Percentiles rank a stretch among this genome's conserved stretches.
Evolutionary conservation across 352 stramenopile species (phyloP).

Genomic region (Phytophthora uliginosa): DNA sequence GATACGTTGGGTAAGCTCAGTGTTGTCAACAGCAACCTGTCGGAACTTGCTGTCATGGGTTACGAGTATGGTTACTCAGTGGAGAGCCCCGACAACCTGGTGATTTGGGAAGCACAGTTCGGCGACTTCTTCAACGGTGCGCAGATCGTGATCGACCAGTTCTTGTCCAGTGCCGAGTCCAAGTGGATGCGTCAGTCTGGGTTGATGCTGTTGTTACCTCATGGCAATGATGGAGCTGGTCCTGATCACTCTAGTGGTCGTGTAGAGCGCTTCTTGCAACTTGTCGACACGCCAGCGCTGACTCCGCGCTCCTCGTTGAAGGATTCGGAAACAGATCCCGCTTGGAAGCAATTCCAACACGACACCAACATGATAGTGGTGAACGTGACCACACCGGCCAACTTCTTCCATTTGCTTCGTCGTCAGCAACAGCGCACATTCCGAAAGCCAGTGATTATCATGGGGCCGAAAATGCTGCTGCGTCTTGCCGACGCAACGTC

Average conservation of each 20-base stretch:
- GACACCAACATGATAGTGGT: conserved; percentile 90
- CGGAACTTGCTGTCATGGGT: conserved; percentile 89
- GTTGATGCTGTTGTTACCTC: conserved; percentile 85
- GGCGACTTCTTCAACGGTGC: conserved; percentile 92
- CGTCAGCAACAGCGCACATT: conserved; percentile 88
- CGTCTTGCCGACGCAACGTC: conserved; percentile 77
- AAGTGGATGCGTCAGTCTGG: conserved; percentile 93
- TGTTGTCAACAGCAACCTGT: conserved; percentile 88
- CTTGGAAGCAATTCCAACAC: conserved; percentile 69
- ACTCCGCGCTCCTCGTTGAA: conserved; percentile 46
- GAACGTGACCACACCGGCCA: conserved; percentile 92
- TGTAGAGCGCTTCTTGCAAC: conserved; percentile 90
- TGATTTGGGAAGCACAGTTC: conserved; percentile 94
- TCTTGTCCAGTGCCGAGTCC: conserved; percentile 86
- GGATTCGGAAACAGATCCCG: conserved; percentile 34
- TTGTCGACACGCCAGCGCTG: conserved; percentile 78
- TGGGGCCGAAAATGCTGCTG: conserved; percentile 85
- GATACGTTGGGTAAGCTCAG: conserved; percentile 55
- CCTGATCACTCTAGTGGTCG: conserved; percentile 90
- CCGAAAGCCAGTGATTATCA: conserved; percentile 81
- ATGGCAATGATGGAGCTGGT: conserved; percentile 90
- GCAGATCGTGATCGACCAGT: conserved; percentile 93
- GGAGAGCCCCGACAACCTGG: conserved; percentile 81
- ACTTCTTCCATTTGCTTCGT: conserved; percentile 97
- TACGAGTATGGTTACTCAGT: conserved; percentile 94